phyloP scores from a whole-genome alignment of 177 flowering plant species.

The Tripterygium wilfordii region DNA sequence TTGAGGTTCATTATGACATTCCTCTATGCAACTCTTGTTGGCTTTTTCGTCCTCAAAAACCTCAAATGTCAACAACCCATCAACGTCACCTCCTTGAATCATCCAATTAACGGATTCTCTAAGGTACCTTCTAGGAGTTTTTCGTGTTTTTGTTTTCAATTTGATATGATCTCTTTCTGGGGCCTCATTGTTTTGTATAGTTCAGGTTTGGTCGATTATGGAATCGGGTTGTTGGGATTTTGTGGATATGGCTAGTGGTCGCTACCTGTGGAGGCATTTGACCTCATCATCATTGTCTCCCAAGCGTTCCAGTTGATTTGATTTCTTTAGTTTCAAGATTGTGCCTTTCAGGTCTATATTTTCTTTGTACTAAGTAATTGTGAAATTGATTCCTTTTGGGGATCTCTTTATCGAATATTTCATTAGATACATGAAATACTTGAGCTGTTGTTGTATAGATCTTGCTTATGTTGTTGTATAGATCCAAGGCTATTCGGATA shows the following conservation, averaged over 20 bases:
- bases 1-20: constrained; percentile 62
- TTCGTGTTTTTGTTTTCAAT: too few relatives aligned
- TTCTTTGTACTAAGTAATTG: constrained; percentile 24
- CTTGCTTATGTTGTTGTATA: too few relatives aligned
- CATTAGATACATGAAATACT: too few relatives aligned
- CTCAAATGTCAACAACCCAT: constrained; percentile 26
- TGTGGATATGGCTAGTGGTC: constrained; percentile 79
- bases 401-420: too few relatives aligned
- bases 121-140: too few relatives aligned
- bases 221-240: constrained; percentile 54
- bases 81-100: constrained; percentile 10
- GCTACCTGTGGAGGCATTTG: constrained; percentile 68
- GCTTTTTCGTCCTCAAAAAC: constrained; percentile 55
- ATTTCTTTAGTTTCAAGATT: too few relatives aligned
- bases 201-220: constrained; percentile 28
- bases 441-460: too few relatives aligned
- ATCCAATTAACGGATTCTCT: constrained; percentile 8
- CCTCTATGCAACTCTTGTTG: constrained; percentile 78
- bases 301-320: constrained; percentile 18
- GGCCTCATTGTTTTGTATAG: not conserved
- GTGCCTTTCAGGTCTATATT: too few relatives aligned
- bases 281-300: constrained; percentile 23
- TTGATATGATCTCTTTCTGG: too few relatives aligned
- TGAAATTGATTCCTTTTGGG: too few relatives aligned
- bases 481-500: too few relatives aligned